These are phyloP conservation scores for Trichosporon faecale DNA, from an alignment of 1,284 basidiomycete species.

Conservation along the genomic window DNA sequence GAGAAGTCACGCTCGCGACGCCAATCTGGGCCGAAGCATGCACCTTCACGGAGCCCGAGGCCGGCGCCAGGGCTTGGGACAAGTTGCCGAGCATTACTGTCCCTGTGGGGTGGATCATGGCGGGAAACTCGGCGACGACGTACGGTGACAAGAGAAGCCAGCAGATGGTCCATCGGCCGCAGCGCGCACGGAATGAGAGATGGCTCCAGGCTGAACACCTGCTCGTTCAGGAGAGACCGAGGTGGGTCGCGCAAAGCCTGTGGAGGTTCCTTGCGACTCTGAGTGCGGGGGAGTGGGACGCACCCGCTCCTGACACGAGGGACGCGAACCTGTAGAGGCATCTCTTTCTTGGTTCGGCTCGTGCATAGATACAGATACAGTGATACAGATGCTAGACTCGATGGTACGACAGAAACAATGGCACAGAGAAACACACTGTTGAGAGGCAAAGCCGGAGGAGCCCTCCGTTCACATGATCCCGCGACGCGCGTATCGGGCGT, in stretches of 20 bases:
- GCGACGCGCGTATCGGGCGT: not conserved
- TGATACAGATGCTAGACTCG: not conserved
- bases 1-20: constrained; percentile 37
- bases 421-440: too few species aligned
- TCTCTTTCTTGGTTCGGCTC: not conserved
- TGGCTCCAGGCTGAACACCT: constrained; percentile 36
- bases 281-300: constrained; percentile 12
- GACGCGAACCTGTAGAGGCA: not conserved
- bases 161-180: constrained; percentile 39
- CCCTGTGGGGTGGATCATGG: constrained; percentile 35
- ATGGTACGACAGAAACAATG: not conserved
- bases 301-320: not conserved
- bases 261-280: constrained; percentile 33
- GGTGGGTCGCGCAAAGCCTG: constrained; percentile 31
- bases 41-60: constrained; percentile 34
- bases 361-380: not conserved
- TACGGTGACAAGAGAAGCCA: constrained; percentile 28
- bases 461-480: not conserved
- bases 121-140: constrained; percentile 30
- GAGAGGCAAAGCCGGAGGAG: too few species aligned
- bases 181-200: constrained; percentile 32
- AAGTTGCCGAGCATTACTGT: constrained; percentile 31
- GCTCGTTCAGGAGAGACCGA: constrained; percentile 43
- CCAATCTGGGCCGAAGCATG: constrained; percentile 38
- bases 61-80: constrained; percentile 37